A percentile compares a stretch with the other conserved stretches of the same genome.
phyloP scores from a whole-genome alignment of 2,329 filamentous ascomycete species.

The Epicoccum sorghinum region DNA sequence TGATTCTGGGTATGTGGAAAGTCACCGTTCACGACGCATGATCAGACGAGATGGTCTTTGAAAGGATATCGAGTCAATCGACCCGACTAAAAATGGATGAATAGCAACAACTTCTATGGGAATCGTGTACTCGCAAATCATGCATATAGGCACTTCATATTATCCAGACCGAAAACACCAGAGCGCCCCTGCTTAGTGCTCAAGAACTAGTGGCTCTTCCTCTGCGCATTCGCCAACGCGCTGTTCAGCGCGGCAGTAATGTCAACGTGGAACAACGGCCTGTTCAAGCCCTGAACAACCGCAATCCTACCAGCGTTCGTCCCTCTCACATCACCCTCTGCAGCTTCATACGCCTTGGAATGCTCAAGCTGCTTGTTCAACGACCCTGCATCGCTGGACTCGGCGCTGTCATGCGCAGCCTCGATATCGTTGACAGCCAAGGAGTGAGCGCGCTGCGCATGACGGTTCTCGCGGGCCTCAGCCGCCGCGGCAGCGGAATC shows the following conservation, averaged over 20 bases:
- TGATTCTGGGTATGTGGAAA: too few species aligned
- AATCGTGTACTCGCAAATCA: slow-evolving; percentile 15
- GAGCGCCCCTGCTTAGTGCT: slow-evolving; percentile 4
- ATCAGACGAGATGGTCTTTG: too few species aligned
- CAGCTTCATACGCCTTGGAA: slow-evolving; percentile 41
- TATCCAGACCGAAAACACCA: slow-evolving; percentile 3
- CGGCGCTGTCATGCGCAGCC: slow-evolving; percentile 24
- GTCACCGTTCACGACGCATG: too few species aligned
- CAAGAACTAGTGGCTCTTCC: slow-evolving; percentile 38
- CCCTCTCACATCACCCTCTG: slow-evolving; percentile 33
- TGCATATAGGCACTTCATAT: slow-evolving; percentile 2
- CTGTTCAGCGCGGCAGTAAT: slow-evolving; percentile 89
- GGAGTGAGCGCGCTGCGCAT: slow-evolving; percentile 24
- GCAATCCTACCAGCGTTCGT: slow-evolving; percentile 43
- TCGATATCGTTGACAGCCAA: slow-evolving; percentile 56
- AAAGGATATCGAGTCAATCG: slow-evolving; percentile 1
- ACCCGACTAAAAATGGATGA: background rate
- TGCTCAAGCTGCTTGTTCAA: slow-evolving; percentile 42
- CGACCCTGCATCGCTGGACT: slow-evolving; percentile 31
- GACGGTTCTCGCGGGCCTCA: slow-evolving; percentile 67
- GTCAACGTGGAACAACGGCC: slow-evolving; percentile 95
- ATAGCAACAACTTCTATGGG: slow-evolving; percentile 14
- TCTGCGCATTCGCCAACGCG: slow-evolving; percentile 76
- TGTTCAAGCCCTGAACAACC: slow-evolving; percentile 81
- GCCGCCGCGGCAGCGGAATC: slow-evolving; percentile 74